A percentile compares a stretch with the other conserved stretches of the same genome.
Conservation (phyloP, 78 protist species). For the Diacronema lutheri region DNA sequence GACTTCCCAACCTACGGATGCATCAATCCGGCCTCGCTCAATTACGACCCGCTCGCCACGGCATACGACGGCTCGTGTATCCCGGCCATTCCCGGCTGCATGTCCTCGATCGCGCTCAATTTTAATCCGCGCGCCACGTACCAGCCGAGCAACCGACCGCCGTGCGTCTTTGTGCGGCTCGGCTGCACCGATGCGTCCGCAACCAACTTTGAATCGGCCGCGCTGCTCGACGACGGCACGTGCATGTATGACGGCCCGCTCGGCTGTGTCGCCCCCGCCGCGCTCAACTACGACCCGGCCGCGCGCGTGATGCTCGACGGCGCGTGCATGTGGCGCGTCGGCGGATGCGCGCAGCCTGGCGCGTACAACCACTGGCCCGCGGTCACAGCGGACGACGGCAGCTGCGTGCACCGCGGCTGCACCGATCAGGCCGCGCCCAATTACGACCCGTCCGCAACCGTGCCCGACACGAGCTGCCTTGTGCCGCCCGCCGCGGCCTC, state of each 20-base stretch:
- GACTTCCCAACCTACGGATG: neutral
- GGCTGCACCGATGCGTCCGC: slow-evolving; percentile 9
- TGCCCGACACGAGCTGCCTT: neutral
- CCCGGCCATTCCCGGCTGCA: neutral
- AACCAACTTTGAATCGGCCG: neutral
- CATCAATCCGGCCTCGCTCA: neutral
- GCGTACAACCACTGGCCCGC: neutral
- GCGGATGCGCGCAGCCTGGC: neutral
- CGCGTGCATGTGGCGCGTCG: neutral
- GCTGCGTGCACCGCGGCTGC: neutral
- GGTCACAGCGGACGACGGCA: neutral
- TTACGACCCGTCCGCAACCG: neutral
- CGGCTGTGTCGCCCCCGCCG: neutral
- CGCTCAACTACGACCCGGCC: neutral
- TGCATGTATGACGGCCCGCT: neutral
- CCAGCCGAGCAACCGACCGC: neutral
- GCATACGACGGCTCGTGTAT: neutral
- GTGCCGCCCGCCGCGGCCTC: no score
- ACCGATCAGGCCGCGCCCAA: neutral
- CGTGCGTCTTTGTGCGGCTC: neutral
- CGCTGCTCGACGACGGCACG: neutral
- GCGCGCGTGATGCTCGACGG: neutral
- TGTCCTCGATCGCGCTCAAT: neutral
- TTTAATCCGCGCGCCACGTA: neutral
- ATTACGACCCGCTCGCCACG: neutral